Conservation (phyloP, 345 rosid genomes). For the Rhodamnia rubescens region DNA sequence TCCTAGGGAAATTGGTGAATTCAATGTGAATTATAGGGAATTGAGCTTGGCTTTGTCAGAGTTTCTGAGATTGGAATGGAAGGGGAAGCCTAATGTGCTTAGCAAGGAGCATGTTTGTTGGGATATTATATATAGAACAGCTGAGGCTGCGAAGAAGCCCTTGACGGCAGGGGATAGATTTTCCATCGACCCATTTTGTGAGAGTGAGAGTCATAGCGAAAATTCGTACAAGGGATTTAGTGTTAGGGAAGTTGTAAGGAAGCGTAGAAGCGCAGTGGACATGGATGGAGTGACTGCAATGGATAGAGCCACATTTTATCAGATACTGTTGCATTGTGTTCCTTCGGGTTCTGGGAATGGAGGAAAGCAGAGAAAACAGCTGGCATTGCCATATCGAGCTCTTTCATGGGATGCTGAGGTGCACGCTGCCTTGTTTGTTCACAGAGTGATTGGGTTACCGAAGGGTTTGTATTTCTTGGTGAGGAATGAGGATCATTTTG, state of each 20-base stretch:
- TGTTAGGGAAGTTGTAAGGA: constrained; percentile 52
- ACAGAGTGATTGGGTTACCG: constrained; percentile 57
- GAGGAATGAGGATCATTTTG: constrained; percentile 76
- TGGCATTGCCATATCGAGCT: constrained; percentile 62
- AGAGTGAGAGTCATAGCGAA: constrained; percentile 35
- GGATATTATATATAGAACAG: constrained; percentile 68
- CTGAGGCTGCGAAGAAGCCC: constrained; percentile 64
- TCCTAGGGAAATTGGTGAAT: constrained; percentile 30
- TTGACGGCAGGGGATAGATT: constrained; percentile 11
- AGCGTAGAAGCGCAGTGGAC: constrained; percentile 85
- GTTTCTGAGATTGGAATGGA: constrained; percentile 49
- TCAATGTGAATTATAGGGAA: constrained; percentile 34
- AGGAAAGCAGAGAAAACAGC: constrained; percentile 40
- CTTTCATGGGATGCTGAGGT: constrained; percentile 88
- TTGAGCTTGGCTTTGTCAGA: constrained; percentile 23
- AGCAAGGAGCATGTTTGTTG: constrained; percentile 76
- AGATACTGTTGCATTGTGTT: constrained; percentile 76
- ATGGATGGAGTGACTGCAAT: constrained; percentile 69
- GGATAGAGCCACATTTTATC: constrained; percentile 56
- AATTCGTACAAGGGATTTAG: constrained; percentile 38
- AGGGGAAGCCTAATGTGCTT: constrained; percentile 53
- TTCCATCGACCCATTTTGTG: constrained; percentile 22
- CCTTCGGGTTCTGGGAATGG: constrained; percentile 53
- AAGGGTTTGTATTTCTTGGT: constrained; percentile 76
- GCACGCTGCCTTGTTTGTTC: constrained; percentile 82